Evolutionary conservation across 2,329 filamentous ascomycete species (phyloP).

Genomic region (Calonectria pteridis): DNA sequence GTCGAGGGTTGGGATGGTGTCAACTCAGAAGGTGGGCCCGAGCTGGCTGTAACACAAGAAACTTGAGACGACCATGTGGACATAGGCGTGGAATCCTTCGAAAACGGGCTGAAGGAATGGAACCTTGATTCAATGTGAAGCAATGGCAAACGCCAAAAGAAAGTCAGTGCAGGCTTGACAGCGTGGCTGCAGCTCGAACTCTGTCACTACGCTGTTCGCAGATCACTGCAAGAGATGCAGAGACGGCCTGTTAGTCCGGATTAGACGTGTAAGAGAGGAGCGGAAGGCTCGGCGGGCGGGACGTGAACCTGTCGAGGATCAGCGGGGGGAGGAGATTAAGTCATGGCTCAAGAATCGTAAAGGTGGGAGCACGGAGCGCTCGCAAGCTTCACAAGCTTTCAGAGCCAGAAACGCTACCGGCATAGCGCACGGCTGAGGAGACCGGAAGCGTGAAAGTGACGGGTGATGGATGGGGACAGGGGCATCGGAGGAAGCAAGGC

Average conservation of each 20-base stretch:
- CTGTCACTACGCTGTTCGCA: conserved; percentile 27
- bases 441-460: conserved; percentile 11
- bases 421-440: conserved; percentile 27
- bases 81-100: not conserved
- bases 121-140: conserved; percentile 8
- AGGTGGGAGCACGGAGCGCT: conserved; percentile 21
- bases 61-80: conserved; percentile 6
- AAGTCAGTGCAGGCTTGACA: conserved; percentile 15
- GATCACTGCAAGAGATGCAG: conserved; percentile 28
- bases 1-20: conserved; percentile 27
- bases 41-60: conserved; percentile 1
- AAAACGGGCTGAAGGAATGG: not conserved
- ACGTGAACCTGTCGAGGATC: conserved; percentile 26
- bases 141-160: conserved; percentile 7
- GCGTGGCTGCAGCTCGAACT: conserved; percentile 23
- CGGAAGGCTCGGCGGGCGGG: conserved; percentile 34
- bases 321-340: conserved; percentile 25
- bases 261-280: conserved; percentile 7
- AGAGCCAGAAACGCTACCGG: conserved; percentile 14
- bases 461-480: conserved; percentile 21
- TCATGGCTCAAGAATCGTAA: conserved; percentile 18
- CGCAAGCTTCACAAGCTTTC: conserved; percentile 23
- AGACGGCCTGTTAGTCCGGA: conserved; percentile 11
- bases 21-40: conserved; percentile 19
- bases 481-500: conserved; percentile 27